Evolutionary conservation across 352 stramenopile genomes (phyloP).

Genomic region (Phytophthora pistaciae): DNA sequence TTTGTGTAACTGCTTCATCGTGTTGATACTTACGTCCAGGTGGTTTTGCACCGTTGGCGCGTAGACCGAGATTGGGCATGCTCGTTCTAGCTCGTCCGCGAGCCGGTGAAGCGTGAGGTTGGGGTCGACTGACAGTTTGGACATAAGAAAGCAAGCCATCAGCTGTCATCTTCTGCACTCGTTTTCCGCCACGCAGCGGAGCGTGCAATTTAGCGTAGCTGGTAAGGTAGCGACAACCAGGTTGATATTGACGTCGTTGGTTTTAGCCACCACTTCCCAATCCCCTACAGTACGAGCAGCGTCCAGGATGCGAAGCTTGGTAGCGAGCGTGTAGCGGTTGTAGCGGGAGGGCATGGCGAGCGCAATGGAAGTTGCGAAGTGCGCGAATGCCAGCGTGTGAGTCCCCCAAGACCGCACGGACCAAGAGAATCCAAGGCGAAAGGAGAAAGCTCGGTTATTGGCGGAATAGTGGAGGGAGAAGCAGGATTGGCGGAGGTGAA

Average conservation of each 20-base stretch:
- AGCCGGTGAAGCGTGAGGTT: conserved; percentile 1
- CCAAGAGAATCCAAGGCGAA: neutral
- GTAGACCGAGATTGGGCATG: neutral
- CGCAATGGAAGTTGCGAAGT: neutral
- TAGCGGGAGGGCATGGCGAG: neutral
- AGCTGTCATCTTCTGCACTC: neutral
- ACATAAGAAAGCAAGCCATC: neutral
- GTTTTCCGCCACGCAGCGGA: neutral
- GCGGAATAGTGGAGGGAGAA: neutral
- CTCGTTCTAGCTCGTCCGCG: neutral
- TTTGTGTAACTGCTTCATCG: neutral
- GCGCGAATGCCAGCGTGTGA: neutral
- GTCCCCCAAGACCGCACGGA: too few species aligned
- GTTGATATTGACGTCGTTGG: conserved; percentile 5
- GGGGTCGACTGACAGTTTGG: neutral
- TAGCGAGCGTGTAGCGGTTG: neutral
- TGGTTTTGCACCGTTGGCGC: neutral
- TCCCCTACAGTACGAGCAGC: neutral
- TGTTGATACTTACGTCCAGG: neutral
- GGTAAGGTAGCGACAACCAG: neutral
- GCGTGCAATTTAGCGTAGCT: neutral
- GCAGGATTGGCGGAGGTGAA: neutral
- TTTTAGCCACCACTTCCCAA: neutral
- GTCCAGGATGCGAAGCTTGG: neutral
- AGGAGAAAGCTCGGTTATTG: conserved; percentile 1